Conservation (phyloP, 148 eudicot species). For the Persicaria maculosa region DNA sequence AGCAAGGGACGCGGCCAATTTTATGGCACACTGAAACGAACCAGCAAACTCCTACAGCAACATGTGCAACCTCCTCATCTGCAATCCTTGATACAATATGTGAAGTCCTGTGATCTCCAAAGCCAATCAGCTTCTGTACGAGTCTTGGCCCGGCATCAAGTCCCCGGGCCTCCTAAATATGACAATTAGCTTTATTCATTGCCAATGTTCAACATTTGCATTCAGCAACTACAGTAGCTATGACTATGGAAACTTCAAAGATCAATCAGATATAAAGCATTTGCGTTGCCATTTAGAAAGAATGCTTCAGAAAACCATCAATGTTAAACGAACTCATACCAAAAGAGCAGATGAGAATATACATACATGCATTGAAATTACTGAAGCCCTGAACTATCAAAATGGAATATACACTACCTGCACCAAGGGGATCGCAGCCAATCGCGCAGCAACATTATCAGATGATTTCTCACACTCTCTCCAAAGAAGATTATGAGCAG, state of each 20-base stretch:
- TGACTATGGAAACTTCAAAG: neutral
- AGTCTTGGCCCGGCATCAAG: slow-evolving; percentile 98
- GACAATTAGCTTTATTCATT: neutral
- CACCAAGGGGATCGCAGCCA: slow-evolving; percentile 86
- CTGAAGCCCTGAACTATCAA: too few relatives aligned
- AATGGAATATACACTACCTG: slow-evolving; percentile 41
- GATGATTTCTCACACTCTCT: slow-evolving; percentile 90
- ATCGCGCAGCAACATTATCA: slow-evolving; percentile 71
- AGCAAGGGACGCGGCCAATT: slow-evolving; percentile 67
- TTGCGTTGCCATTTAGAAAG: neutral
- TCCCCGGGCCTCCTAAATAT: slow-evolving; percentile 81
- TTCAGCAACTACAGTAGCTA: neutral
- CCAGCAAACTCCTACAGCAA: slow-evolving; percentile 93
- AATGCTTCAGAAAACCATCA: neutral
- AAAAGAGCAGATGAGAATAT: neutral
- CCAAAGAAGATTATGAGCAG: slow-evolving; percentile 92
- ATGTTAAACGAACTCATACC: neutral
- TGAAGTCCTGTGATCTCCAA: slow-evolving; percentile 77
- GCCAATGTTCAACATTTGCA: neutral
- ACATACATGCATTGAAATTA: neutral
- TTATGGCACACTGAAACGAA: slow-evolving; percentile 68
- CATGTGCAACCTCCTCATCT: slow-evolving; percentile 94
- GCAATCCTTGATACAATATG: slow-evolving; percentile 72
- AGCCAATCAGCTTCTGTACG: slow-evolving; percentile 70
- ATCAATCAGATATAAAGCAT: neutral